phyloP scores from a whole-genome alignment of 495 filamentous ascomycete genomes.

The Neurospora terricola region DNA sequence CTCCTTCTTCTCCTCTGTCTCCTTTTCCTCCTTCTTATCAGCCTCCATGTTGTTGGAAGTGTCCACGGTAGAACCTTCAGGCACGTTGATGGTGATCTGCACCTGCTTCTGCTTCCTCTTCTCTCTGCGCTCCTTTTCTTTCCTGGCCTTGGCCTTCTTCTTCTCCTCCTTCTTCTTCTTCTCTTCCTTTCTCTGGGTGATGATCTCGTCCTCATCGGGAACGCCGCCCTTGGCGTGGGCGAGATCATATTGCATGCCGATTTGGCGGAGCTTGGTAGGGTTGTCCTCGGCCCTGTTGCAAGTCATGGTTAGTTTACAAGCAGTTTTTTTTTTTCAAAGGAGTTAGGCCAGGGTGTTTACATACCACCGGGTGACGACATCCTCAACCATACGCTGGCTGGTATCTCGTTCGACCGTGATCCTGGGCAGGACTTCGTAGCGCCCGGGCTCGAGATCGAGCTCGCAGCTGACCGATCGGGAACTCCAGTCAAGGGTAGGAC shows the following conservation, averaged over 20 bases:
- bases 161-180: constrained; percentile 17
- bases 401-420: constrained; percentile 48
- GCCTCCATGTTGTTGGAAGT: not conserved
- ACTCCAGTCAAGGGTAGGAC: constrained; percentile 45
- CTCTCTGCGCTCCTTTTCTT: constrained; percentile 41
- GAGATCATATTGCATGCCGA: constrained; percentile 63
- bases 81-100: not conserved
- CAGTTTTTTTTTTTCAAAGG: not conserved
- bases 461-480: constrained; percentile 62
- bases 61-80: not conserved
- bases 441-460: constrained; percentile 59
- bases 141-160: constrained; percentile 19
- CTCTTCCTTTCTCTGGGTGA: constrained; percentile 28
- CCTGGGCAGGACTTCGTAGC: constrained; percentile 63
- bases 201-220: constrained; percentile 54
- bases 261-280: constrained; percentile 61
- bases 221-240: constrained; percentile 63
- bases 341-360: not conserved
- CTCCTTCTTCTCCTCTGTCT: constrained; percentile 9
- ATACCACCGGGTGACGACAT: constrained; percentile 42
- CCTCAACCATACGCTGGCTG: constrained; percentile 39
- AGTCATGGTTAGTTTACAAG: not conserved
- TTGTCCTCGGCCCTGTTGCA: constrained; percentile 32
- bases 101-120: constrained; percentile 3
- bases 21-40: constrained; percentile 3